phyloP scores from a whole-genome alignment of 2,329 filamentous ascomycete genomes.

The Neopestalotiopsis clavispora region DNA sequence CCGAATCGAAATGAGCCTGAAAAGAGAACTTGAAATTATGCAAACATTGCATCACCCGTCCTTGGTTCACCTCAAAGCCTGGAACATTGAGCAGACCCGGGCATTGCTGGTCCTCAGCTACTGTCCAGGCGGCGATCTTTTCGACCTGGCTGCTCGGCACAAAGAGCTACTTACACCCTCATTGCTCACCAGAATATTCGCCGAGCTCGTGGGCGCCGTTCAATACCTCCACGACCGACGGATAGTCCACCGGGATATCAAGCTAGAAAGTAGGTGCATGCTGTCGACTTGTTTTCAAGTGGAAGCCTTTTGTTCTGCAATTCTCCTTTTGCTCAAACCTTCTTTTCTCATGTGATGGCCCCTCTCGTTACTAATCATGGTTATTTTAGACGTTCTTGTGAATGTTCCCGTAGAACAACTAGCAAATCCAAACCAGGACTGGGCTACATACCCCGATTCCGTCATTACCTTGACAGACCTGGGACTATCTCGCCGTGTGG shows the following conservation, averaged over 20 bases:
- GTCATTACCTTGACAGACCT: conserved; percentile 90
- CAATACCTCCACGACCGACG: conserved; percentile 82
- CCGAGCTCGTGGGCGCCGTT: conserved; percentile 85
- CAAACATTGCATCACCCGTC: conserved; percentile 87
- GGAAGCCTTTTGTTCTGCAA: conserved; percentile 55
- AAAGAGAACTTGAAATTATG: conserved; percentile 94
- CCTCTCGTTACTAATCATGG: conserved; percentile 8
- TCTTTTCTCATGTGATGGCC: neutral
- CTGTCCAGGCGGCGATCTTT: conserved; percentile 92
- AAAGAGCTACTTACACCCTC: conserved; percentile 69
- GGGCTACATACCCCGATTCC: conserved; percentile 77
- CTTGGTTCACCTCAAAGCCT: conserved; percentile 88
- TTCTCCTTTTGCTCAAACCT: conserved; percentile 23
- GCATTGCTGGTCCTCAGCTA: conserved; percentile 89
- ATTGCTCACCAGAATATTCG: conserved; percentile 83
- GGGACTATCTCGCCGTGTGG: conserved; percentile 84
- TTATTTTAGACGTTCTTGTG: conserved; percentile 78
- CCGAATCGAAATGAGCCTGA: conserved; percentile 89
- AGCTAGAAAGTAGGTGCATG: conserved; percentile 79
- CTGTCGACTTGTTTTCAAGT: conserved; percentile 46
- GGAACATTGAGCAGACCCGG: conserved; percentile 81
- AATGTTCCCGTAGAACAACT: conserved; percentile 77
- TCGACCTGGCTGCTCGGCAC: conserved; percentile 83
- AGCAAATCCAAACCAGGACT: conserved; percentile 66
- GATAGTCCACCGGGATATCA: conserved; percentile 97